Base-by-base conservation (phyloP, 2,329 filamentous ascomycete genomes). In the Aspergillus amoenus region DNA sequence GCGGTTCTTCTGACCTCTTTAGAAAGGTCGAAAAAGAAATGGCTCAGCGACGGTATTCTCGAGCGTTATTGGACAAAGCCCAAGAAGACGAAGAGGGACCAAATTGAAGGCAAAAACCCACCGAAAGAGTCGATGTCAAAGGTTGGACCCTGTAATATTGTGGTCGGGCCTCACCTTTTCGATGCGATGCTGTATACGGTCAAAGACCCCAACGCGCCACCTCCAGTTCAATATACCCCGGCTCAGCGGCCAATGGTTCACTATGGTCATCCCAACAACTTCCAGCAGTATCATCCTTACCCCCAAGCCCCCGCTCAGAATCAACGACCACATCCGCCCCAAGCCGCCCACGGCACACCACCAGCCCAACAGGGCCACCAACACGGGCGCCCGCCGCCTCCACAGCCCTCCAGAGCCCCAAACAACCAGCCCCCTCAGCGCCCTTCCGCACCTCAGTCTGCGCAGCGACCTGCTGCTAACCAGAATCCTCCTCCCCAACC, bases 151-250 rank as follows among this genome's bases (percentile, higher is more conserved):
- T 85, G 83, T 63, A 81, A 82, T 55, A 78, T 88, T 51, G 81
- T 82, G 34, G 81, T 88, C 48, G 85, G 87, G 60, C 85, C 85
- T 49, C 84, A 88, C 70, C 81, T 83, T 7, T 85, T 88, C 61
- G 82, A 85, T 59, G 82, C 81, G 17, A 78, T 80, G 63, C 73
- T 85, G 22, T 85, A 82, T 66, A 78, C 79, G 13, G 81, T 84
- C 47, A 82, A 82, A 61, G 81, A 82, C 51, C 74, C 76, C 43
- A 73, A 73, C 55, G 67, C 71, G 30, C 73, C 72, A 44, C 71
- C 71, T 11, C 68, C 69, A 6, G 68, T 74, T 43, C 73, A 76
- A 60, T 74, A 75, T 61, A 67, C 73, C 13, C 68, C 70, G 11
- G 65, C 69, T 8, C 75, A 76, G 51, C 72, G 75, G 43, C 75